A percentile compares a stretch with the other conserved stretches of the same genome.
Conservation (phyloP, 805 yeast species). For the Ogataea ganodermae region DNA sequence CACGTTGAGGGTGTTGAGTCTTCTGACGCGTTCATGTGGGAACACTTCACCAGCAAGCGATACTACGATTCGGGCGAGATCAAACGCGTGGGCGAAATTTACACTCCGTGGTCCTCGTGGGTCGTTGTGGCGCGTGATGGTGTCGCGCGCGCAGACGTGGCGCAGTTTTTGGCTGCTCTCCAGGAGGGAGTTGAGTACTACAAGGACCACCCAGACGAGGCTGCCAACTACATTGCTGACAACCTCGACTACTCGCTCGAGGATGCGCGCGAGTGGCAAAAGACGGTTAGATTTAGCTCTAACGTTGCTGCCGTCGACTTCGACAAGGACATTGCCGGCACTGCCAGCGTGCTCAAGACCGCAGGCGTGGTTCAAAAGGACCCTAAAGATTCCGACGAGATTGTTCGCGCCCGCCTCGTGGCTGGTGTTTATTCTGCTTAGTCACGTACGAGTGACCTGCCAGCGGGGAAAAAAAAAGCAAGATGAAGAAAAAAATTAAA, state of each 20-base stretch:
- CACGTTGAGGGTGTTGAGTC: slow-evolving; percentile 43
- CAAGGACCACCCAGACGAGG: slow-evolving; percentile 59
- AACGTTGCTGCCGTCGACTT: slow-evolving; percentile 52
- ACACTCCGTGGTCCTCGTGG: slow-evolving; percentile 98
- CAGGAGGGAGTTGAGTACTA: slow-evolving; percentile 72
- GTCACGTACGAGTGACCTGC: background rate
- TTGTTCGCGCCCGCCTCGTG: slow-evolving; percentile 16
- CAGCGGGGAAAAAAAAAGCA: background rate
- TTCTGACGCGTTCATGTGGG: slow-evolving; percentile 95
- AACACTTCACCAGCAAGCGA: slow-evolving; percentile 82
- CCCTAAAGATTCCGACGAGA: slow-evolving; percentile 19
- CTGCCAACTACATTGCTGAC: slow-evolving; percentile 60
- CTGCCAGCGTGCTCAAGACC: slow-evolving; percentile 55
- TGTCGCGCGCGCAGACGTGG: slow-evolving; percentile 33
- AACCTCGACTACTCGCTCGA: slow-evolving; percentile 74
- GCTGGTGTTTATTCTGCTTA: slow-evolving; percentile 15
- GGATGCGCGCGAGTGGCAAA: slow-evolving; percentile 81
- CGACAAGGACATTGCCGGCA: slow-evolving; percentile 52
- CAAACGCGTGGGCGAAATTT: slow-evolving; percentile 81
- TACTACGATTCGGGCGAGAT: slow-evolving; percentile 81
- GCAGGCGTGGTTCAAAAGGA: slow-evolving; percentile 57
- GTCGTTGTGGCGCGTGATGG: slow-evolving; percentile 59
- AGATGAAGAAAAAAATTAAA: background rate
- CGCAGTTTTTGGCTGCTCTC: slow-evolving; percentile 52
- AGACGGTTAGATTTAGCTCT: slow-evolving; percentile 67